Conservation (phyloP, 108 stramenopile genomes). For the Nitzschia putrida region DNA sequence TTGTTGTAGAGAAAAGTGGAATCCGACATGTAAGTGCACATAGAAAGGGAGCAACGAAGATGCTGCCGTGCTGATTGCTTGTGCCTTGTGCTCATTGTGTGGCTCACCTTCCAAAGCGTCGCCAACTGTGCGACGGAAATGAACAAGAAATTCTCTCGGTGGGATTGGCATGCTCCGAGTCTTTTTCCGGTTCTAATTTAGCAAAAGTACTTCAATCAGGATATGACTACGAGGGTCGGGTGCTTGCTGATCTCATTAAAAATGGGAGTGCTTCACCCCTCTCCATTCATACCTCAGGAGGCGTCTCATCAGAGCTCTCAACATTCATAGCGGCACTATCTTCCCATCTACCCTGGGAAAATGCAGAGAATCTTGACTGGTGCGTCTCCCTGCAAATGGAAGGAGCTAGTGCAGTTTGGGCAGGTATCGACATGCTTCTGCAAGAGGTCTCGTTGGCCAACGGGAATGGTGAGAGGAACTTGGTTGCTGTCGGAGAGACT, state of each 20-base stretch:
- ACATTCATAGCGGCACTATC: conserved; percentile 44
- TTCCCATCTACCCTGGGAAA: conserved; percentile 50
- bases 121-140: conserved; percentile 24
- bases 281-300: conserved; percentile 57
- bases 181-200: conserved; percentile 50
- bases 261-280: conserved; percentile 47
- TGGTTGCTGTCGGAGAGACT: conserved; percentile 50
- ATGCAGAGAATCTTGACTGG: conserved; percentile 42
- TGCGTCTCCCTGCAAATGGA: conserved; percentile 60
- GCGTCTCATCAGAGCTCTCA: conserved; percentile 40
- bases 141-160: conserved; percentile 47
- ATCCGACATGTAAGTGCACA: conserved; percentile 19
- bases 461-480: conserved; percentile 31
- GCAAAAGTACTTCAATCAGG: conserved; percentile 42
- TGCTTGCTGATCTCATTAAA: conserved; percentile 38
- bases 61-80: too few species aligned
- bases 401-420: conserved; percentile 61
- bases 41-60: too few species aligned
- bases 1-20: conserved; percentile 33
- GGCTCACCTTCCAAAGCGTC: too few species aligned
- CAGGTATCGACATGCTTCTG: conserved; percentile 56
- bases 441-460: conserved; percentile 30
- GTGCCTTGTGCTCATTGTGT: neutral
- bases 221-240: conserved; percentile 48
- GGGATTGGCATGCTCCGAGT: conserved; percentile 59